These are phyloP conservation scores for Pseudoturritis turrita DNA, from an alignment of 345 rosid genomes.

Conservation along the genomic window DNA sequence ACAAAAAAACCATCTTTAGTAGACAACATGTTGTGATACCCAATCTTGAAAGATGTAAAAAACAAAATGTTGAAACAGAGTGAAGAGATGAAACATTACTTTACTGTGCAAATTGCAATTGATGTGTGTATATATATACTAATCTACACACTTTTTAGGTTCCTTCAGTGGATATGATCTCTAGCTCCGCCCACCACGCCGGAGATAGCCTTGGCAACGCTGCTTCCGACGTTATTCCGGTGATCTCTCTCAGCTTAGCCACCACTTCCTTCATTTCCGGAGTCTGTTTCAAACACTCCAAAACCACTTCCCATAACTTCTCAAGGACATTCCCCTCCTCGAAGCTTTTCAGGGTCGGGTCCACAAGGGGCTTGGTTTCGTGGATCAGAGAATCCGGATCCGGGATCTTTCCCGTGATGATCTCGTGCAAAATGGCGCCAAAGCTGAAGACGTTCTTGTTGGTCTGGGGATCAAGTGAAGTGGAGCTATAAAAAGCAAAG, in stretches of 20 bases:
- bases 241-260: conserved; percentile 61
- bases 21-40: not conserved
- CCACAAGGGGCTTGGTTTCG: conserved; percentile 44
- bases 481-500: conserved; percentile 53
- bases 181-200: conserved; percentile 99
- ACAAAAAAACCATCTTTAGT: not conserved
- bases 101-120: conserved; percentile 12
- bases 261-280: conserved; percentile 55
- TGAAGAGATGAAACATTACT: not conserved
- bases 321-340: conserved; percentile 53
- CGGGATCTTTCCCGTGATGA: conserved; percentile 72
- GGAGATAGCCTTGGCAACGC: conserved; percentile 78
- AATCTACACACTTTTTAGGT: conserved; percentile 32
- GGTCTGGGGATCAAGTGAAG: conserved; percentile 35
- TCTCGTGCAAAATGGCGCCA: conserved; percentile 65
- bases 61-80: not conserved
- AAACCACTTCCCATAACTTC: conserved; percentile 53
- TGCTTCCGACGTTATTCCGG: conserved; percentile 63
- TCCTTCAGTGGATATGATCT: conserved; percentile 63
- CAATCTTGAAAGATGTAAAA: not conserved
- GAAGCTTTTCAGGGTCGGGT: conserved; percentile 54
- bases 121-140: not conserved
- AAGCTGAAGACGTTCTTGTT: conserved; percentile 47
- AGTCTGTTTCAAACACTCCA: conserved; percentile 50
- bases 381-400: conserved; percentile 36